Conservation (phyloP, 176 grass and related monocot genomes). For the Musa schizocarpa region DNA sequence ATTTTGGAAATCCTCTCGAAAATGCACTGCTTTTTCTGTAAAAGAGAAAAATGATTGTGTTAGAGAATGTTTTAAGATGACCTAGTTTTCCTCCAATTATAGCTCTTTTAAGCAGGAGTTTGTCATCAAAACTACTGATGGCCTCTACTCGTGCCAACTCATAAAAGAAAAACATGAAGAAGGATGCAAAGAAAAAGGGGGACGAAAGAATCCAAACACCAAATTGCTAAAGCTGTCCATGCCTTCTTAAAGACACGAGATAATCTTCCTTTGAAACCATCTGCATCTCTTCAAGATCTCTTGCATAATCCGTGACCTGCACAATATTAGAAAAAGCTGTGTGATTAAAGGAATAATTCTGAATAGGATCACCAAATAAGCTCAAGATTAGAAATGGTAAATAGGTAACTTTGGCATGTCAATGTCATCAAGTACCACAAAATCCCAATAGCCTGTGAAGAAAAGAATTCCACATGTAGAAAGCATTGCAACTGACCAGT, state of each 20-base stretch:
- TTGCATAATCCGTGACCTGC: slow-evolving; percentile 92
- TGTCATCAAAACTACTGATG: background rate
- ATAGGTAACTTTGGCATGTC: too few species aligned
- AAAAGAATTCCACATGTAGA: background rate
- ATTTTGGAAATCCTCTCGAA: slow-evolving; percentile 92
- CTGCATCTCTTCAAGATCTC: slow-evolving; percentile 99
- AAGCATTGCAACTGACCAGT: too few species aligned
- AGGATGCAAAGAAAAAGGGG: slow-evolving; percentile 9
- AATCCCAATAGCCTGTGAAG: background rate
- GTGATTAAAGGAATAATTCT: slow-evolving; percentile 18
- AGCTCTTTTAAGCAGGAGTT: background rate
- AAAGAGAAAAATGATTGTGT: slow-evolving; percentile 10
- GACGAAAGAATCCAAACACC: background rate
- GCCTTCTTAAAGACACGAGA: slow-evolving; percentile 95
- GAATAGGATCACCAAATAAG: slow-evolving; percentile 4
- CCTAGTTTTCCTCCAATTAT: background rate
- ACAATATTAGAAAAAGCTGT: slow-evolving; percentile 24
- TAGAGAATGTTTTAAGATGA: slow-evolving; percentile 22
- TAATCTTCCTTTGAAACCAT: slow-evolving; percentile 96
- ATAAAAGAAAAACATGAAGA: slow-evolving; percentile 20
- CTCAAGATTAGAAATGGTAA: too few species aligned
- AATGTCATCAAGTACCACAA: too few species aligned
- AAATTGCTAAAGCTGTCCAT: slow-evolving; percentile 28
- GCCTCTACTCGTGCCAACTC: background rate
- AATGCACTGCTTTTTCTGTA: slow-evolving; percentile 99